phyloP scores from a whole-genome alignment of 768 basidiomycete species.

The Jaapia argillacea region DNA sequence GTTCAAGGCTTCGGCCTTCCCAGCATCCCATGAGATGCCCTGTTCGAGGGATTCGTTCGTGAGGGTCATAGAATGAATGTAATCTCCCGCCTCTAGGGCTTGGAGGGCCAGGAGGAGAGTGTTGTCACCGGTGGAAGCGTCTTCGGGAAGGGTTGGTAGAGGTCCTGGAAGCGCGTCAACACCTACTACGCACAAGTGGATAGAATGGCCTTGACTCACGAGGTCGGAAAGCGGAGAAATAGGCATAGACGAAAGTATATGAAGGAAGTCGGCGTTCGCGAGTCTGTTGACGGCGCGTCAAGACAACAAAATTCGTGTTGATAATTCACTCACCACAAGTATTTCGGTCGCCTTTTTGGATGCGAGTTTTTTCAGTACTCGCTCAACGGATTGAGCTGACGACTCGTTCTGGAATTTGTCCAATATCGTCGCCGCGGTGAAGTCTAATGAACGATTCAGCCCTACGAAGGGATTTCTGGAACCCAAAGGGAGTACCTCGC shows the following conservation, averaged over 20 bases:
- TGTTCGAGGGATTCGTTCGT: slow-evolving; percentile 83
- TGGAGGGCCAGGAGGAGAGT: slow-evolving; percentile 74
- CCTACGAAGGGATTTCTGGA: not conserved
- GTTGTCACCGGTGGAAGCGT: slow-evolving; percentile 69
- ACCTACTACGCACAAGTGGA: not conserved
- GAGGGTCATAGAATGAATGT: slow-evolving; percentile 67
- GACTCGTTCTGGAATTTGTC: slow-evolving; percentile 83
- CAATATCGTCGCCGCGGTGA: slow-evolving; percentile 92
- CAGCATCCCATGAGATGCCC: slow-evolving; percentile 65
- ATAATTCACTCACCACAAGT: slow-evolving; percentile 37
- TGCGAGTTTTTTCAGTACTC: slow-evolving; percentile 82
- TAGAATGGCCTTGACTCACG: slow-evolving; percentile 40
- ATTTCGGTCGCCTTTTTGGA: slow-evolving; percentile 64
- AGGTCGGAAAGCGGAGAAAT: slow-evolving; percentile 93
- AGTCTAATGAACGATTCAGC: slow-evolving; percentile 42
- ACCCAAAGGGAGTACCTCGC: slow-evolving; percentile 42
- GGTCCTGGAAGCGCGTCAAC: slow-evolving; percentile 32
- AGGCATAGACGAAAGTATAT: slow-evolving; percentile 85
- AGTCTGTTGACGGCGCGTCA: slow-evolving; percentile 24
- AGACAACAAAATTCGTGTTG: not conserved
- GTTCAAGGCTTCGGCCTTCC: slow-evolving; percentile 84
- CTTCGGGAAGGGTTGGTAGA: slow-evolving; percentile 62
- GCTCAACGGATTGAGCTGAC: slow-evolving; percentile 76
- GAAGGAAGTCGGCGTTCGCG: slow-evolving; percentile 83
- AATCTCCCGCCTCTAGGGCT: slow-evolving; percentile 80